Evolutionary conservation across 345 rosid genomes (phyloP), one percentile per base, ranked within the genome.

Genomic region (Acer negundo): DNA sequence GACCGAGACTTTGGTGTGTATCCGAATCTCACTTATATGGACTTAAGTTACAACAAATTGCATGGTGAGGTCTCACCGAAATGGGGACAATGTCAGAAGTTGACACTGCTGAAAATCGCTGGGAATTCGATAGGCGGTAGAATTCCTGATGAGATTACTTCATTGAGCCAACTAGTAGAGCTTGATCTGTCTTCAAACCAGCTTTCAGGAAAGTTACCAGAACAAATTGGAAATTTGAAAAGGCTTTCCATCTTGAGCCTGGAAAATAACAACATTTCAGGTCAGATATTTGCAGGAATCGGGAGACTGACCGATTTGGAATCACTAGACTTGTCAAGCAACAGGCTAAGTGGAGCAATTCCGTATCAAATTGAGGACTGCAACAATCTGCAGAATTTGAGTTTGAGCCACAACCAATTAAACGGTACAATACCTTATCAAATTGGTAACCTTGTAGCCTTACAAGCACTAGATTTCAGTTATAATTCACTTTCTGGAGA

Each of bases 381-480:
- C 49, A 72, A 78, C 4, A 49, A 68, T 5, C 71, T 85, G 56
- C 47, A 12, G 10, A 31, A 17, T 2, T 70, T 82, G 23, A 12
- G 53, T 59, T 53, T 82, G 26, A 74, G 76, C 40, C 59, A 19
- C 19, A 85, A 85, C 38, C 24, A 22, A 40, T 61, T 80, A 2
- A 59, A 31, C 13, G 80, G 80, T 1, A 46, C 80, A 31, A 76
- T 80, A 42, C 77, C 80, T 2, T n/a, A 24, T 9, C 72, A 86
- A 75, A 71, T 81, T 28, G 86, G 91, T 8, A 71, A 82, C 62
- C 68, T 88, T 65, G 76, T 23, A 40, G 11, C 47, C 16, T 77
- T 88, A 1, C 82, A 78, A n/a, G 78, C 67, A 3, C 79, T 87
- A 44, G 88, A 88, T 81, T 73, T 88, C 61, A 86, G 91, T 75